These are phyloP conservation scores for Alternaria conjuncta DNA, from an alignment of 2,329 filamentous ascomycete genomes.

Conservation along the genomic window DNA sequence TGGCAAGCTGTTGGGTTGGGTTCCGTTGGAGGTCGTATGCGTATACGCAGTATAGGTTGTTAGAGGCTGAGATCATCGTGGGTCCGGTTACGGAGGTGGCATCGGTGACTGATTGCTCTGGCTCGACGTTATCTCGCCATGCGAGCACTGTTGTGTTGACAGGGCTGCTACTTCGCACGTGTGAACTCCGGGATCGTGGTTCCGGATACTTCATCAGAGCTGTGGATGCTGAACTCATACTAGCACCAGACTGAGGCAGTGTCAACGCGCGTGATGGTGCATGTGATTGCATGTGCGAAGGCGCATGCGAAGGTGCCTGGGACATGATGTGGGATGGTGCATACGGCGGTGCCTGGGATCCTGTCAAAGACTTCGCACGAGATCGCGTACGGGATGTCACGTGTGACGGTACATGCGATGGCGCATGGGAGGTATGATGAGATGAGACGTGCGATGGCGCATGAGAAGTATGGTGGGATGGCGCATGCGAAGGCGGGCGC, in stretches of 20 bases:
- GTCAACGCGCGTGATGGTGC: slow-evolving; percentile 12
- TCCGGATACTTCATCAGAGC: slow-evolving; percentile 32
- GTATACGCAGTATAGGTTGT: slow-evolving; percentile 40
- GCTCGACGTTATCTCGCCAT: slow-evolving; percentile 23
- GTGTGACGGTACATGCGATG: slow-evolving; percentile 1
- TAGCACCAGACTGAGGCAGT: slow-evolving; percentile 21
- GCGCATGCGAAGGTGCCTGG: neutral
- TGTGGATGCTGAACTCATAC: slow-evolving; percentile 28
- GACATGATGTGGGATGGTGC: neutral
- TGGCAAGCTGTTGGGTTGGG: slow-evolving; percentile 32
- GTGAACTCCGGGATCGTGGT: neutral
- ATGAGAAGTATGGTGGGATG: neutral
- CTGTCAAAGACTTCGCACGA: neutral
- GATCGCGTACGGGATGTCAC: neutral
- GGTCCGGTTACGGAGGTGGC: slow-evolving; percentile 32
- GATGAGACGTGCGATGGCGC: slow-evolving; percentile 2
- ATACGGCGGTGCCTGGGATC: neutral
- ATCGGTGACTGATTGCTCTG: slow-evolving; percentile 27
- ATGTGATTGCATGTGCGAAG: slow-evolving; percentile 15
- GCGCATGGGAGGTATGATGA: neutral
- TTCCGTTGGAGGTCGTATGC: slow-evolving; percentile 41
- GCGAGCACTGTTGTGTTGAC: slow-evolving; percentile 36
- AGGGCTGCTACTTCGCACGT: slow-evolving; percentile 23
- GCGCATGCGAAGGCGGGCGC: neutral
- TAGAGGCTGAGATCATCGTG: slow-evolving; percentile 19